These are phyloP conservation scores for Quercus agrifolia DNA, from an alignment of 306 rosid genomes.

Conservation along the genomic window DNA sequence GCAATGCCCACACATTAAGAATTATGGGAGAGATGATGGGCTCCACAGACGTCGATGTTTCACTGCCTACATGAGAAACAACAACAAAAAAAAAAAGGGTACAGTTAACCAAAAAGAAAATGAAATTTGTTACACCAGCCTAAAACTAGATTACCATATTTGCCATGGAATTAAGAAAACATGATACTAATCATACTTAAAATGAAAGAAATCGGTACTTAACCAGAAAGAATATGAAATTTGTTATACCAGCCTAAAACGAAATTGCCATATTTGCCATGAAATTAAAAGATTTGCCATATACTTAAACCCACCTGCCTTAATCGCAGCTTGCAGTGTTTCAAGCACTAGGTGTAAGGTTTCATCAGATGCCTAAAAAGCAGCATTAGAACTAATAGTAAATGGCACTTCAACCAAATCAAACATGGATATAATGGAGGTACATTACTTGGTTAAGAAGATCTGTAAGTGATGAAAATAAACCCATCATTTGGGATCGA, in stretches of 20 bases:
- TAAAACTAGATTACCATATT: not conserved
- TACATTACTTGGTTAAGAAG: slow-evolving; percentile 73
- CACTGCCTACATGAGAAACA: slow-evolving; percentile 50
- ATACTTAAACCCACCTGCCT: slow-evolving; percentile 54
- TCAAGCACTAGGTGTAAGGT: slow-evolving; percentile 90
- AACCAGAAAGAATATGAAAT: too few relatives aligned
- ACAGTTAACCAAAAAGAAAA: slow-evolving; percentile 11
- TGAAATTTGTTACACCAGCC: not conserved
- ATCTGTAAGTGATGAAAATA: slow-evolving; percentile 75
- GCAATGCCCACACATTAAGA: slow-evolving; percentile 80
- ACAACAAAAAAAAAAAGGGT: not conserved
- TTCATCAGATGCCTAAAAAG: slow-evolving; percentile 83
- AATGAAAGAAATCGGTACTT: not conserved
- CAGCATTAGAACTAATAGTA: slow-evolving; percentile 26
- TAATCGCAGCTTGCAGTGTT: slow-evolving; percentile 72
- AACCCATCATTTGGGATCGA: slow-evolving; percentile 62
- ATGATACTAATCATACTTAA: not conserved
- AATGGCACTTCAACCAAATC: slow-evolving; percentile 20
- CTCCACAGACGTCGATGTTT: slow-evolving; percentile 57
- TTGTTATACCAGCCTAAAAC: too few relatives aligned
- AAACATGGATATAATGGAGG: slow-evolving; percentile 16
- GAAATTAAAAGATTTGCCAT: not conserved
- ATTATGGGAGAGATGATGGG: slow-evolving; percentile 73
- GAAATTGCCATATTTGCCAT: too few relatives aligned
- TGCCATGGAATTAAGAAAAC: not conserved